Conservation (phyloP, 116 monocot genomes). For the Iris pallida region DNA sequence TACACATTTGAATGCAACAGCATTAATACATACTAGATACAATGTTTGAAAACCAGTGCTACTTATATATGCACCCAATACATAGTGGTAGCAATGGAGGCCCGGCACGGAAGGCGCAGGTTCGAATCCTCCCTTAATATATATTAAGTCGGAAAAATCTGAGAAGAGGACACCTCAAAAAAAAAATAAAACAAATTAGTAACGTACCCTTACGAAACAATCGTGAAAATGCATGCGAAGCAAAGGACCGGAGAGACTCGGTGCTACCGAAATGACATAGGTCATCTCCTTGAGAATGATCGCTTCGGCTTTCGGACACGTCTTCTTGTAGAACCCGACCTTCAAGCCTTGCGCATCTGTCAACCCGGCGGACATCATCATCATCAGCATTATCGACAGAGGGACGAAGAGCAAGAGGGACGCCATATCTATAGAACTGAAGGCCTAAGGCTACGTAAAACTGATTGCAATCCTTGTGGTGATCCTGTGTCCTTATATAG, state of each 20-base stretch:
- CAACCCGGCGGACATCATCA: neutral
- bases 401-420: neutral
- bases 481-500: no score
- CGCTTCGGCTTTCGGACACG: constrained; percentile 38
- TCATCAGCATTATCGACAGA: neutral
- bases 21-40: no score
- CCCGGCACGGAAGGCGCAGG: no score
- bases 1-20: neutral
- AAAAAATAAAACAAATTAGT: neutral
- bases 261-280: constrained; percentile 9
- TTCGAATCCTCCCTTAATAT: no score
- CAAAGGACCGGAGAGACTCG: constrained; percentile 34
- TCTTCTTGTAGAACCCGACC: constrained; percentile 29
- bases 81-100: no score
- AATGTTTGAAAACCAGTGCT: no score
- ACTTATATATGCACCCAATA: no score
- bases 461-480: no score
- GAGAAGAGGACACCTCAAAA: no score
- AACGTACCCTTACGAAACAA: constrained; percentile 47
- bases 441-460: no score
- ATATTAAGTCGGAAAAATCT: no score
- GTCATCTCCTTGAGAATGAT: constrained; percentile 23
- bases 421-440: no score
- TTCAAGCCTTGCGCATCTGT: constrained; percentile 24
- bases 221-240: constrained; percentile 52